Base-by-base conservation (phyloP, 2,329 filamentous ascomycete genomes). In the Dactylellina drechsleri region DNA sequence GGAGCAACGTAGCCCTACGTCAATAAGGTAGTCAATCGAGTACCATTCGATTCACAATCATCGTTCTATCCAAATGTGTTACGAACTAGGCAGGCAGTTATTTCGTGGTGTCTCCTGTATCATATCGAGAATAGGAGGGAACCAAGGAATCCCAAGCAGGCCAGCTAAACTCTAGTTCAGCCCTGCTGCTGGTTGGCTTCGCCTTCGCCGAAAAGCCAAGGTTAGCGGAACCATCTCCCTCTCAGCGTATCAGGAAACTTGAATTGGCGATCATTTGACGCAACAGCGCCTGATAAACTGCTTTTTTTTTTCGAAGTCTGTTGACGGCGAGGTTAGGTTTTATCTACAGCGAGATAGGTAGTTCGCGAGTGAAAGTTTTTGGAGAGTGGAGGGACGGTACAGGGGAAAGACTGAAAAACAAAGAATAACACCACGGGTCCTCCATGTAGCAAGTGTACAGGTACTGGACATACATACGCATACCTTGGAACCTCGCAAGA, bases 181-280 rank as follows among this genome's bases (percentile, higher is more conserved):
- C 71, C 71, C 71, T 75, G 71, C 71, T 75, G 64, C 70, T 66
- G 57, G 61, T 23, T 52, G 61, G 61, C 62, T 68, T 75, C 71
- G 71, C 71, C 71, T 75, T 75, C 71, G 71, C 71, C 71, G 71
- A 75, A 74, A 68, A 54, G 71, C 71, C 71, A 75, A 75, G 71
- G 58, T 67, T 74, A 66, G 62, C 70, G 62, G 70, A 60, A 64
- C 56, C 57, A 64, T 54, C 59, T 47, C 58, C 71, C 58, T 40
- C 50, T 23, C 58, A 43, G 64, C 64, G 64, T 65, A 75, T 75
- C 45, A 75, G 64, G 58, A 64, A 66, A 68, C 43, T 68, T 53
- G 43, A 45, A 47, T 64, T 68, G 64, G 58, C 71, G 71, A 75
- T 75, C 71, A 56, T 54, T 75, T 75, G 71, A 75, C 71, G 71